Evolutionary conservation across 139 green algal genomes (phyloP).

Genomic region (Chlorella sp.): DNA sequence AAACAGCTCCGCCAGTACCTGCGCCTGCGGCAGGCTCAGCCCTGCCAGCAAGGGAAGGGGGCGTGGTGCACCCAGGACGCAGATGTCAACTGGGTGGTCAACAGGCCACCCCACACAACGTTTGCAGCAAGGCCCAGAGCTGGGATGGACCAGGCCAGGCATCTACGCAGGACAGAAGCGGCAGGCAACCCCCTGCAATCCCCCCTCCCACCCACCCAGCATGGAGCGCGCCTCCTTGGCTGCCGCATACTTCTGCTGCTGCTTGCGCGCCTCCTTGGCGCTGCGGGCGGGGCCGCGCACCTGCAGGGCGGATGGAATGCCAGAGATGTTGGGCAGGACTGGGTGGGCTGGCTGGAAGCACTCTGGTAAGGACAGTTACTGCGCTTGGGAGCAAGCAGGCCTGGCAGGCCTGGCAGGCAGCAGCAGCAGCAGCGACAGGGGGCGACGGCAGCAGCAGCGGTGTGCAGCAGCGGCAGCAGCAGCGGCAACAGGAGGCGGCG

Average conservation of each 20-base stretch:
- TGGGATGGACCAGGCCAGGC: too few relatives aligned
- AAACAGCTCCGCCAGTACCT: constrained; percentile 56
- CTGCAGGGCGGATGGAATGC: neutral
- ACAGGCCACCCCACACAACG: too few relatives aligned
- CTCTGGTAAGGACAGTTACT: too few relatives aligned
- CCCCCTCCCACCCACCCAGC: constrained; percentile 41
- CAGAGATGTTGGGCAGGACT: neutral
- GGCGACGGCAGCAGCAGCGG: too few relatives aligned
- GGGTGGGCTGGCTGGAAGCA: neutral
- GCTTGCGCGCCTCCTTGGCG: constrained; percentile 49
- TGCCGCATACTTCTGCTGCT: constrained; percentile 53
- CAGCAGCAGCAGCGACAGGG: too few relatives aligned
- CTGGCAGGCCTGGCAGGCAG: too few relatives aligned
- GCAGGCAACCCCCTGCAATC: neutral
- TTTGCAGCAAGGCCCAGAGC: neutral
- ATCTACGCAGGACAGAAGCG: neutral
- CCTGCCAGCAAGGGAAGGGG: neutral
- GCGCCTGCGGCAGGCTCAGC: constrained; percentile 52
- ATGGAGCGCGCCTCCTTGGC: constrained; percentile 58
- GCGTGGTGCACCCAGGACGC: neutral
- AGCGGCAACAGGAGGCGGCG: too few relatives aligned
- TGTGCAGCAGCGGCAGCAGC: too few relatives aligned
- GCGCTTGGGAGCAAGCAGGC: too few relatives aligned
- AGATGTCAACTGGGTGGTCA: too few relatives aligned
- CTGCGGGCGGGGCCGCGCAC: constrained; percentile 23